These are phyloP conservation scores for Jatropha multifida DNA, from an alignment of 441 rosid genomes.

Conservation along the genomic window DNA sequence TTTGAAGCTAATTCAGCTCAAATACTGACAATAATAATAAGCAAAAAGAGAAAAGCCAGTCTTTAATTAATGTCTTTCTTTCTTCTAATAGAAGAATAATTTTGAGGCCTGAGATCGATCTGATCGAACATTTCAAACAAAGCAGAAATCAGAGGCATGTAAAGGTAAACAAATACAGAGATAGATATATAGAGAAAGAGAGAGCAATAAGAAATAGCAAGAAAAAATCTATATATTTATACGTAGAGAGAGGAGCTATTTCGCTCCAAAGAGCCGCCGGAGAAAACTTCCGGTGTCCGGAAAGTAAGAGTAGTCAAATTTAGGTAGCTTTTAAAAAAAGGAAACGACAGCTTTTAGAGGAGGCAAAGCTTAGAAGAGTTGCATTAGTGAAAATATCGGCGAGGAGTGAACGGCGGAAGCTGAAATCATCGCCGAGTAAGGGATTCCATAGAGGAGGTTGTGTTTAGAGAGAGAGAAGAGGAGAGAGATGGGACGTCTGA, in stretches of 20 bases:
- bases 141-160: background rate
- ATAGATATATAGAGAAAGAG: too few species aligned
- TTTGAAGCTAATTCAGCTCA: background rate
- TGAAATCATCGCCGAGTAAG: slow-evolving; percentile 32
- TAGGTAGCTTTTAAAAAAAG: background rate
- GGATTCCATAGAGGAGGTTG: slow-evolving; percentile 13
- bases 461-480: slow-evolving; percentile 4
- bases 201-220: background rate
- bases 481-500: slow-evolving; percentile 42
- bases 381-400: slow-evolving; percentile 28
- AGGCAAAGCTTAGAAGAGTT: background rate
- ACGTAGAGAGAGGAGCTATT: slow-evolving; percentile 1
- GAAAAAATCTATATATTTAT: background rate
- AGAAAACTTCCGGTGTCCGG: slow-evolving; percentile 13
- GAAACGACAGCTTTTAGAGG: slow-evolving; percentile 21
- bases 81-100: background rate
- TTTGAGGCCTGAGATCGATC: background rate
- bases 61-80: background rate
- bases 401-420: background rate
- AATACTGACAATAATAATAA: background rate
- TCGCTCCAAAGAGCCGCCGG: slow-evolving; percentile 1
- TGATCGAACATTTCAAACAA: background rate
- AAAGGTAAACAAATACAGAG: background rate
- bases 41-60: background rate
- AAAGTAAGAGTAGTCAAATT: background rate